phyloP scores from a whole-genome alignment of 129 eudicot genomes.

The Saussurea involucrata region DNA sequence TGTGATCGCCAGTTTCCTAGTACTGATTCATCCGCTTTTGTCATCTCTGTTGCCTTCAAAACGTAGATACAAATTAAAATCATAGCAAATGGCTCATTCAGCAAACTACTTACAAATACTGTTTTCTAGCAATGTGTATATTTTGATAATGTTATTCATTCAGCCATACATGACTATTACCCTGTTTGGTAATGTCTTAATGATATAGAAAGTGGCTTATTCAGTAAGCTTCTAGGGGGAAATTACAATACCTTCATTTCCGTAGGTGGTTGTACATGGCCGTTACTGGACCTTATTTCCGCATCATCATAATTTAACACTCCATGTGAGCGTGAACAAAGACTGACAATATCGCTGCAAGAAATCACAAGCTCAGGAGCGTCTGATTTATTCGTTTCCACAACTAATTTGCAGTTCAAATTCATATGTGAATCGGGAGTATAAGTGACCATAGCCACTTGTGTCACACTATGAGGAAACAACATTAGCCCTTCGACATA shows the following conservation, averaged over 20 bases:
- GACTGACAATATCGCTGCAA: slow-evolving; percentile 45
- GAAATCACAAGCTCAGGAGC: slow-evolving; percentile 46
- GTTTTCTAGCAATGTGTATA: neutral
- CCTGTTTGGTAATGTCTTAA: too few relatives aligned
- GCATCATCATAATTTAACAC: slow-evolving; percentile 24
- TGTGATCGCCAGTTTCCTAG: slow-evolving; percentile 77
- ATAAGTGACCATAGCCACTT: slow-evolving; percentile 54
- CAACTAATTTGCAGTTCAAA: slow-evolving; percentile 50
- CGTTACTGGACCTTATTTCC: slow-evolving; percentile 25
- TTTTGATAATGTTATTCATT: neutral
- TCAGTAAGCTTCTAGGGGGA: neutral
- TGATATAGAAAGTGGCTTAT: too few relatives aligned
- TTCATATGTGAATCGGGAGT: slow-evolving; percentile 20
- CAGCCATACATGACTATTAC: too few relatives aligned
- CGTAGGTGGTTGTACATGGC: slow-evolving; percentile 15
- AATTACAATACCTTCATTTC: slow-evolving; percentile 52
- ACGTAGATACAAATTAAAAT: slow-evolving; percentile 4
- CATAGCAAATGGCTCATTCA: neutral
- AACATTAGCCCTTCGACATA: slow-evolving; percentile 67
- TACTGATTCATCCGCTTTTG: slow-evolving; percentile 64
- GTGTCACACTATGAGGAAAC: slow-evolving; percentile 67
- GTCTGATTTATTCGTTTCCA: slow-evolving; percentile 56
- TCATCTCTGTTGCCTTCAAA: slow-evolving; percentile 54
- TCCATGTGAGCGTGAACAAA: slow-evolving; percentile 34
- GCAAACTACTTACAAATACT: neutral